Evolutionary conservation across 805 yeast genomes (phyloP).

Genomic region (Lipomyces starkeyi): DNA sequence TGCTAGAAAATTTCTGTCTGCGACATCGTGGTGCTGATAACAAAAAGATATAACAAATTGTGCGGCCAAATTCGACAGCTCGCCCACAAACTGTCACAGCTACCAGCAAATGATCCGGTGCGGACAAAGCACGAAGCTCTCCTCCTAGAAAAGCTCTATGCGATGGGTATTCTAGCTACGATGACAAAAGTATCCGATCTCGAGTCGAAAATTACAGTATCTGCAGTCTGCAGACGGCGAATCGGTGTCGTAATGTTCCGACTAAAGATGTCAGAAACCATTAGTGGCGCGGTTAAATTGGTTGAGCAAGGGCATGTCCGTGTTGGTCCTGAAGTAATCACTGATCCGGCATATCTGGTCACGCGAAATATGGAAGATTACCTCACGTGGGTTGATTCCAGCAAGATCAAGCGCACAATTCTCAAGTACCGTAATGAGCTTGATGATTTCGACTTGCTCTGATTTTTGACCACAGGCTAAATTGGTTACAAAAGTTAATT

Average conservation of each 20-base stretch:
- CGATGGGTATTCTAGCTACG: slow-evolving; percentile 88
- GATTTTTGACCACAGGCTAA: slow-evolving; percentile 9
- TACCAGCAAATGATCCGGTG: slow-evolving; percentile 86
- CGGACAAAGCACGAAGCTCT: slow-evolving; percentile 88
- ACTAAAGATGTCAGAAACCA: slow-evolving; percentile 88
- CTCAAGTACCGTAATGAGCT: slow-evolving; percentile 77
- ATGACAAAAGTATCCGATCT: slow-evolving; percentile 89
- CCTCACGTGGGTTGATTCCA: slow-evolving; percentile 95
- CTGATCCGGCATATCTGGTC: slow-evolving; percentile 93
- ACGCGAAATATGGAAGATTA: slow-evolving; percentile 94
- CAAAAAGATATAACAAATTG: slow-evolving; percentile 69
- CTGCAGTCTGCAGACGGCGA: slow-evolving; percentile 90
- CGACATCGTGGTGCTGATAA: neutral
- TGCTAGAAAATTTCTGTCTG: slow-evolving; percentile 6
- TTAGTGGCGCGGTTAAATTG: slow-evolving; percentile 86
- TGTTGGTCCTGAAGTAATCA: slow-evolving; percentile 93
- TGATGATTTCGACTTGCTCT: slow-evolving; percentile 65
- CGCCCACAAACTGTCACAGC: slow-evolving; percentile 81
- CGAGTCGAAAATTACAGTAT: slow-evolving; percentile 89
- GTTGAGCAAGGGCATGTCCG: slow-evolving; percentile 97
- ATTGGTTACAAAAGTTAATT: neutral
- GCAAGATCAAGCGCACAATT: slow-evolving; percentile 89
- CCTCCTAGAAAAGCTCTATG: slow-evolving; percentile 81
- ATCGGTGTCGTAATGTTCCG: slow-evolving; percentile 95
- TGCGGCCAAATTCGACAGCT: slow-evolving; percentile 91